These are phyloP conservation scores for Breviolum minutum DNA, from an alignment of 73 alveolate species.

Conservation along the genomic window DNA sequence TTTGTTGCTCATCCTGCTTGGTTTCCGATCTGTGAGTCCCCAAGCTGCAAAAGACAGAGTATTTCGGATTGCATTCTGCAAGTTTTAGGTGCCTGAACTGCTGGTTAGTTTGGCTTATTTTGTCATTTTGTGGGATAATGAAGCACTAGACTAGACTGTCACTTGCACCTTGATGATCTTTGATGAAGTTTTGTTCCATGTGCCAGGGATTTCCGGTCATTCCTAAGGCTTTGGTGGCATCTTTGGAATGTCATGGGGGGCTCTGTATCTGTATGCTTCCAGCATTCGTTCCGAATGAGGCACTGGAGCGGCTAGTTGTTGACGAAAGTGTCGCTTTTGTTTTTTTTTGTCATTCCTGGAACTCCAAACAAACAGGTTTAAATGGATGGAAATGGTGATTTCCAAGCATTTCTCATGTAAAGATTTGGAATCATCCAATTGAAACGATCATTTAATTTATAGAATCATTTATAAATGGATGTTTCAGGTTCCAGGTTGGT, in stretches of 20 bases:
- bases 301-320: neutral
- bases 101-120: neutral
- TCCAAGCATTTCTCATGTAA: neutral
- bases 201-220: neutral
- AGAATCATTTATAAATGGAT: too few relatives aligned
- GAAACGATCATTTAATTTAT: too few relatives aligned
- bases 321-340: too few relatives aligned
- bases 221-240: conserved; percentile 76
- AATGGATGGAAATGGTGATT: too few relatives aligned
- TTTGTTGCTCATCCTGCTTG: conserved; percentile 39
- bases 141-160: too few relatives aligned
- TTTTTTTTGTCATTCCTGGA: too few relatives aligned
- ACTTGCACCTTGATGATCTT: too few relatives aligned
- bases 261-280: conserved; percentile 53
- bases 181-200: neutral
- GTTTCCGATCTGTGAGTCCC: conserved; percentile 27
- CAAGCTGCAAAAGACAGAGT: neutral
- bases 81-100: neutral
- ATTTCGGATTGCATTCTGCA: too few relatives aligned
- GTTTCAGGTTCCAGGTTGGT: too few relatives aligned
- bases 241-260: conserved; percentile 90
- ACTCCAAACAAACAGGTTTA: too few relatives aligned
- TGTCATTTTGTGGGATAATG: neutral
- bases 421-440: too few relatives aligned
- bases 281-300: conserved; percentile 92